Evolutionary conservation across 345 rosid genomes (phyloP).

Genomic region (Mangifera indica): DNA sequence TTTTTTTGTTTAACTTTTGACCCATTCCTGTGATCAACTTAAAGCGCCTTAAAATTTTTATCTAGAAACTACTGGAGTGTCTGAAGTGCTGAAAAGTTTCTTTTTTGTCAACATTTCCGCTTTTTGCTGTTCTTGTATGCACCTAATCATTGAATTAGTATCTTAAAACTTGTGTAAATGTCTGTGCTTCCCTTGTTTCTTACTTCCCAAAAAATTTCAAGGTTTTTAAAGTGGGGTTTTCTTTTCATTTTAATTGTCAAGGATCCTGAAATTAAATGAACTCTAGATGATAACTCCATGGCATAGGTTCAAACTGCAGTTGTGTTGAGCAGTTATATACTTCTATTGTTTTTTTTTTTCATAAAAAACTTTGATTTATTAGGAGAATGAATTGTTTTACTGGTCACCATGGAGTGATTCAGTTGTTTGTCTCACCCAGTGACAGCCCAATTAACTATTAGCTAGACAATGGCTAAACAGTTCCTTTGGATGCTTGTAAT

Average conservation of each 20-base stretch:
- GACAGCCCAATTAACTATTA: neutral
- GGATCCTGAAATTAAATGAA: neutral
- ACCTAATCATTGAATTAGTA: neutral
- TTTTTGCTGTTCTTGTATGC: neutral
- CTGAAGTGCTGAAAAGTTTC: neutral
- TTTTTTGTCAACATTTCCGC: neutral
- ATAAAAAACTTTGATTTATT: neutral
- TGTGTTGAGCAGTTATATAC: neutral
- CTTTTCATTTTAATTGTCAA: neutral
- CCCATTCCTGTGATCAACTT: neutral
- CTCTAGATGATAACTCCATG: neutral
- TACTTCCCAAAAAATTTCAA: neutral
- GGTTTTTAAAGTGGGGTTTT: neutral
- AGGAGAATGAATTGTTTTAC: neutral
- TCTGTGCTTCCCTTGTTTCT: neutral
- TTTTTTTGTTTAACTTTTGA: neutral
- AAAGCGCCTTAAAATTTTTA: neutral
- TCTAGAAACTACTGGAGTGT: neutral
- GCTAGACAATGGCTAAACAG: neutral
- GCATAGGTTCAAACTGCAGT: neutral
- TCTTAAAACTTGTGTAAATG: neutral
- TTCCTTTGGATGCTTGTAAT: slow-evolving; percentile 8
- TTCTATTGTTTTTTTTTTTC: neutral
- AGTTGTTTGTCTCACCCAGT: neutral
- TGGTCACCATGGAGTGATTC: neutral